Base-by-base conservation (phyloP, 495 filamentous ascomycete genomes). In the Daldinia concentrica region DNA sequence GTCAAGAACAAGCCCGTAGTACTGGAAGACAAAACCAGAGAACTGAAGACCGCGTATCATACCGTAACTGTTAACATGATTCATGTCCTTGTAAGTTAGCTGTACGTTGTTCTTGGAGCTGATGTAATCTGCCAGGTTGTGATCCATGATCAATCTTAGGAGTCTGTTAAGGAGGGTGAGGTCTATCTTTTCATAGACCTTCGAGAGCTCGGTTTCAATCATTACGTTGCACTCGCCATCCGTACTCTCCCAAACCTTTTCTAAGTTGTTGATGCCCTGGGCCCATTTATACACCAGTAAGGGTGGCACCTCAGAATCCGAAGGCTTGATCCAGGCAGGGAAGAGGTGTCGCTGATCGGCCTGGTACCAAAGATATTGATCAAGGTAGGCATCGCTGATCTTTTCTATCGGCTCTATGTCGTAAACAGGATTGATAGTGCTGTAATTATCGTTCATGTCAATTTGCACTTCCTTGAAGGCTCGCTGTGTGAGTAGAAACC, bases 371-470 rank as follows among this genome's bases (percentile, higher is more conserved):
- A 99, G 88, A 76, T 99, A 99, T 75, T 98, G 95, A 76, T 99
- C 96, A 45, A 99, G 88, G 73, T 99, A 99, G 4, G 96, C 96
- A 84, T 99, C 96, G 51, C 95, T 99, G 72, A 99, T 99, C 85
- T 99, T 99, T 82, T 99, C 96, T 57, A 99, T 97, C 2, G 96
- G 96, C 79, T 99, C 96, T 73, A 99, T 94, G 76, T 99, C 96
- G 74, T 98, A 99, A 29, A 99, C 96, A 4, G 96, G 96, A 74
- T 98, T 99, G 84, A 98, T 99, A 34, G 92, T 93, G 82, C 91
- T 97, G 79, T 99, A 99, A 74, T 99, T 99, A 82, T 99, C 96
- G 78, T 99, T 99, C 96, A 99, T 99, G 75, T 99, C 96, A 63
- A 99, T 98, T 51, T 95, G 95, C 39, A 99, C 96, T 79, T 99